Base-by-base conservation (phyloP, 441 rosid genomes). In the Sinapis alba region DNA sequence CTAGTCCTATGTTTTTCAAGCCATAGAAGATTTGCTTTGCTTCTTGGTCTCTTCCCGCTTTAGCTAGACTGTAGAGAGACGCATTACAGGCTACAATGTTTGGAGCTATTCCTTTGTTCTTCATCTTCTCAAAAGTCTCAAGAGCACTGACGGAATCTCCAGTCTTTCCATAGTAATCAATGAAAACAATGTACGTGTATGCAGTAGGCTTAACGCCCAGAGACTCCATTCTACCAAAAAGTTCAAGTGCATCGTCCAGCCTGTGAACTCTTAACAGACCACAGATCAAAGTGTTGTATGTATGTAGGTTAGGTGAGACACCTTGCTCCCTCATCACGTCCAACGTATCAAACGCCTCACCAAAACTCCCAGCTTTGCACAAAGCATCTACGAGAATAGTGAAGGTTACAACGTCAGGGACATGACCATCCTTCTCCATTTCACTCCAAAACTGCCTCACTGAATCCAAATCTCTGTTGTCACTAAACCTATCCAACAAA, bases 21-120 rank as follows among this genome's bases (percentile, higher is more conserved):
- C 87, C 86, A 62, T 79, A 75, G 72, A 91, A 95, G 68, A 95
- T 83, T 71, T 81, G 85, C 69, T 91, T 89, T 2, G 97, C 99
- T 83, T 95, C 92, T 26, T 79, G 72, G 53, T 87, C 84, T 83
- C 78, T 84, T 69, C 98, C 96, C 7, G 54, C 84, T 78, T 86
- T 83, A 64, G 93, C 96, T 73, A 93, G 87, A 83, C 96, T 80
- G 81, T 90, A 89, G 72, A 95, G 84, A 75, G 98, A 91, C 12
- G 95, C 95, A 84, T 93, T 95, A 79, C 89, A 90, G 45, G 98
- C 96, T 72, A 95, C 90, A 80, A 91, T 85, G 74, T 90, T 84
- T 4, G 96, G 98, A 84, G 84, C 94, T 65, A 91, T 89, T 67
- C 99, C 97, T 77, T 77, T 83, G 67, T 36, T 43, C 80, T 86